A percentile compares a stretch with the other conserved stretches of the same genome.
phyloP scores from a whole-genome alignment of 2,329 filamentous ascomycete species.

The Leptoxyphium fumago region DNA sequence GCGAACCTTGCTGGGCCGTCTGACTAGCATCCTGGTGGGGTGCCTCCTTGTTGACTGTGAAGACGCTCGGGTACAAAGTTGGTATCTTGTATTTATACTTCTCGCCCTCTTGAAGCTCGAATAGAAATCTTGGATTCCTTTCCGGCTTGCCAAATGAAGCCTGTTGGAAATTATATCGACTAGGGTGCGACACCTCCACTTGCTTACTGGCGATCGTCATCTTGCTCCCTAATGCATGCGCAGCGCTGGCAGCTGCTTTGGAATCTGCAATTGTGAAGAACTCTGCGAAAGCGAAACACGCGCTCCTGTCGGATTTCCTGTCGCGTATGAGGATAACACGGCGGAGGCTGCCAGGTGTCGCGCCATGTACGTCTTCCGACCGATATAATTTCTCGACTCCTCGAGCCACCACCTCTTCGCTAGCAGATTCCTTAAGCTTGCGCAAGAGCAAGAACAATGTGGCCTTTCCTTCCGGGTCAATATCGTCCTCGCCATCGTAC shows the following conservation, averaged over 20 bases:
- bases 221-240: slow-evolving; percentile 49
- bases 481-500: slow-evolving; percentile 12
- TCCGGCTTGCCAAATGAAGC: slow-evolving; percentile 46
- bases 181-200: slow-evolving; percentile 59
- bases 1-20: background rate
- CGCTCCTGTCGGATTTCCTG: slow-evolving; percentile 53
- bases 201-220: slow-evolving; percentile 66
- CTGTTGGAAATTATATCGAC: slow-evolving; percentile 72
- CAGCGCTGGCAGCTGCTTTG: slow-evolving; percentile 56
- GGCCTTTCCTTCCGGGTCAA: slow-evolving; percentile 7
- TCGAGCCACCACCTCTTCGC: slow-evolving; percentile 56
- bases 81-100: slow-evolving; percentile 10
- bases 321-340: slow-evolving; percentile 67
- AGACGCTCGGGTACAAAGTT: slow-evolving; percentile 10
- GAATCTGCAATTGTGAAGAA: slow-evolving; percentile 63
- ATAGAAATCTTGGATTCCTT: slow-evolving; percentile 4
- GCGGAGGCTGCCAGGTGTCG: slow-evolving; percentile 57
- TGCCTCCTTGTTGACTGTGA: slow-evolving; percentile 9
- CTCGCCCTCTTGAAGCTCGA: slow-evolving; percentile 6
- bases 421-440: slow-evolving; percentile 54
- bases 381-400: slow-evolving; percentile 61
- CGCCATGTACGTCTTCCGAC: slow-evolving; percentile 38
- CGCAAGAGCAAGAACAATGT: slow-evolving; percentile 49
- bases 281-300: slow-evolving; percentile 73
- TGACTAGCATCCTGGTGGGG: slow-evolving; percentile 1